Evolutionary conservation across 352 stramenopile genomes (phyloP).

Genomic region (Pythium volutum): DNA sequence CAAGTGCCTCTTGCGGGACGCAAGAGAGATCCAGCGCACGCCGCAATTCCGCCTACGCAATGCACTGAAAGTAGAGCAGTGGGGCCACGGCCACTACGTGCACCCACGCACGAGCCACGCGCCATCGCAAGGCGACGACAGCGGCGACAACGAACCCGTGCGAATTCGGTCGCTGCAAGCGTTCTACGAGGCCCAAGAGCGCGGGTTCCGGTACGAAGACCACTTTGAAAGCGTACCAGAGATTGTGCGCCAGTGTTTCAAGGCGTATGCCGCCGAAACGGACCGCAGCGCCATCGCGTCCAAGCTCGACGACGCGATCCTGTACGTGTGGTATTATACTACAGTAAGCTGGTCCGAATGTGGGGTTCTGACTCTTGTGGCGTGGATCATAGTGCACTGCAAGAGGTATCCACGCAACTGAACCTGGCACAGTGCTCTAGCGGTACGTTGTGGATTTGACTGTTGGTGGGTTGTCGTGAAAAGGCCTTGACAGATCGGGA

Average conservation of each 20-base stretch:
- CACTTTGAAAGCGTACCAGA: conserved; percentile 32
- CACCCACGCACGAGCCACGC: conserved; percentile 10
- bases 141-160: conserved; percentile 7
- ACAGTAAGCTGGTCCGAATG: neutral
- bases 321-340: conserved; percentile 25
- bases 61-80: conserved; percentile 54
- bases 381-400: conserved; percentile 36
- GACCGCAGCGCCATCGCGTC: conserved; percentile 42
- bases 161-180: conserved; percentile 43
- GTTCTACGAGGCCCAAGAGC: conserved; percentile 39
- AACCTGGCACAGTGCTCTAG: conserved; percentile 70
- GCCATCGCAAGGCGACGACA: neutral
- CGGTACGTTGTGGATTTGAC: conserved; percentile 32
- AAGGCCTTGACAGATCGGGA: no score
- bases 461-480: neutral
- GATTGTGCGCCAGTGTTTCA: conserved; percentile 45
- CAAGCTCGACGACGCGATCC: conserved; percentile 70
- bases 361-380: neutral
- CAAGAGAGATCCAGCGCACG: conserved; percentile 43
- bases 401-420: conserved; percentile 63
- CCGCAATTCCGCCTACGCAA: conserved; percentile 64
- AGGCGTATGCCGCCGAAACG: conserved; percentile 32
- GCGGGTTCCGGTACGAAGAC: conserved; percentile 33
- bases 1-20: conserved; percentile 63
- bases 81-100: conserved; percentile 54